Evolutionary conservation across 805 yeast genomes (phyloP).

Genomic region (Cyberlindnera veronae): DNA sequence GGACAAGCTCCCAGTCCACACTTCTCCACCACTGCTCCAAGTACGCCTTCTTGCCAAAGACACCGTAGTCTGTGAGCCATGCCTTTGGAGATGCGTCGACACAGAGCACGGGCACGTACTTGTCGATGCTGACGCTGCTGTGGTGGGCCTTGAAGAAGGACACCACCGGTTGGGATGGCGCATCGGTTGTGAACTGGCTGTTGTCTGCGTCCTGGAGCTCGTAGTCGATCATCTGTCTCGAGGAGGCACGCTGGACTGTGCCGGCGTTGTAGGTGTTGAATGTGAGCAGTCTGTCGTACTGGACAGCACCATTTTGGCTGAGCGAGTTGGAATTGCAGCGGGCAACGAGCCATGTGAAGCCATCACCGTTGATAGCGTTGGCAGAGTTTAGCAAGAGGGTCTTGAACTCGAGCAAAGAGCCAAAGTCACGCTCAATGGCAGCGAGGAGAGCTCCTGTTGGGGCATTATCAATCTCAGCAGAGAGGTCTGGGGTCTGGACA

Average conservation of each 20-base stretch:
- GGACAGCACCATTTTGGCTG: conserved; percentile 2
- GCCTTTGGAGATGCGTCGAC: conserved; percentile 71
- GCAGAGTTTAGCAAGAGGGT: conserved; percentile 69
- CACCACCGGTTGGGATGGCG: conserved; percentile 22
- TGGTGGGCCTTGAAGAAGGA: conserved; percentile 35
- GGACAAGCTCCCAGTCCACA: conserved; percentile 68
- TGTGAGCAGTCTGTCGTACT: conserved; percentile 53
- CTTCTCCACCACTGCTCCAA: conserved; percentile 65
- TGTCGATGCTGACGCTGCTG: conserved; percentile 21
- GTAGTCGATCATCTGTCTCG: conserved; percentile 34
- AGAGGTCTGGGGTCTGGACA: conserved; percentile 42
- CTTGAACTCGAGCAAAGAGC: conserved; percentile 72
- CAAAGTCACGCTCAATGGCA: conserved; percentile 39
- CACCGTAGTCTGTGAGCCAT: conserved; percentile 73
- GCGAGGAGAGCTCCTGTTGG: conserved; percentile 35
- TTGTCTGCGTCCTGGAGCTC: conserved; percentile 2
- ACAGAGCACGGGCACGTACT: conserved; percentile 58
- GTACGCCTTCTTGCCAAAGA: conserved; percentile 64
- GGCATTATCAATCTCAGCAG: conserved; percentile 30
- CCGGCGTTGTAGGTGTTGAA: conserved; percentile 90
- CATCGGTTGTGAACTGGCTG: conserved; percentile 3
- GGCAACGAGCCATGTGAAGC: conserved; percentile 87
- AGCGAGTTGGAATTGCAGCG: conserved; percentile 29
- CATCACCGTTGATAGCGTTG: conserved; percentile 76
- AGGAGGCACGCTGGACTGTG: conserved; percentile 59